Conservation (phyloP, 768 basidiomycete species). For the Collybia mongolica region DNA sequence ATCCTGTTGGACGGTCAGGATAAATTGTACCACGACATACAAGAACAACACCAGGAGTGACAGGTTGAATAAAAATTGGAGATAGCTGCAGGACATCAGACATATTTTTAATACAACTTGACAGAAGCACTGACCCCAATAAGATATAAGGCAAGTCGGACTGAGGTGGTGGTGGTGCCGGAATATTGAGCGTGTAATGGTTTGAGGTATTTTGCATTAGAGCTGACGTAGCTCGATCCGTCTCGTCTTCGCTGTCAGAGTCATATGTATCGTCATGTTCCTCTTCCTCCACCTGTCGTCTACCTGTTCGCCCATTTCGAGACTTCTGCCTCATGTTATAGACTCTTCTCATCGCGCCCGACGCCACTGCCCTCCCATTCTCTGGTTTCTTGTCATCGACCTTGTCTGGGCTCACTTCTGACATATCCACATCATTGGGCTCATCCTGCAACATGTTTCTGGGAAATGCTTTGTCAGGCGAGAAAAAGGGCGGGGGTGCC, state of each 20-base stretch:
- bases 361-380: constrained; percentile 51
- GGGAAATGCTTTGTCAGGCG: constrained; percentile 60
- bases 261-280: constrained; percentile 39
- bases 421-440: constrained; percentile 72
- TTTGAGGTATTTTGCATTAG: constrained; percentile 57
- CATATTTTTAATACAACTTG: not conserved
- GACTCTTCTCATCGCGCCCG: constrained; percentile 65
- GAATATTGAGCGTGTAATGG: constrained; percentile 83
- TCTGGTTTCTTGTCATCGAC: constrained; percentile 36
- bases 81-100: constrained; percentile 54
- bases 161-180: constrained; percentile 52
- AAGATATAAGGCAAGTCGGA: constrained; percentile 80
- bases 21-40: constrained; percentile 83
- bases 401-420: constrained; percentile 63
- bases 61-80: constrained; percentile 94
- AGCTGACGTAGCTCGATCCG: constrained; percentile 29
- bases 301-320: constrained; percentile 24
- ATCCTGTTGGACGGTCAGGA: constrained; percentile 87
- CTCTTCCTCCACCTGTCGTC: constrained; percentile 26
- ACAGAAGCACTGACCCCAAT: constrained; percentile 64
- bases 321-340: constrained; percentile 59
- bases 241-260: constrained; percentile 49
- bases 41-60: constrained; percentile 80
- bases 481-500: constrained; percentile 62
- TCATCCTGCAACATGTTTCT: constrained; percentile 39